Percentiles rank a stretch among this genome's conserved stretches.
These are phyloP conservation scores for Lizonia empirigonia DNA, from an alignment of 2,329 filamentous ascomycete species.

Conservation along the genomic window DNA sequence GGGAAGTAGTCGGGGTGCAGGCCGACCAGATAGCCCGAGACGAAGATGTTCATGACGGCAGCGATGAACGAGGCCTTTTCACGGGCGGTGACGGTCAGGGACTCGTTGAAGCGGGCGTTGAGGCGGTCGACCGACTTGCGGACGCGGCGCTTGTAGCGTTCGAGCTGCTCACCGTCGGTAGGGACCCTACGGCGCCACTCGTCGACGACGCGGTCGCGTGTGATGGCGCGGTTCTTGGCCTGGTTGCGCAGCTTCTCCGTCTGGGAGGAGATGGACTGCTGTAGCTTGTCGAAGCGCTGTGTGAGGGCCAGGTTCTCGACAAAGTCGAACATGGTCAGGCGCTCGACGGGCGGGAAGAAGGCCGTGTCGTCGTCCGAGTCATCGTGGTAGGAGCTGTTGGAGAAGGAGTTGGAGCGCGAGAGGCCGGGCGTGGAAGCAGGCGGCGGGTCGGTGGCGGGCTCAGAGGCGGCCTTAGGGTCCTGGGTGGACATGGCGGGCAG, in stretches of 20 bases:
- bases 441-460: slow-evolving; percentile 40
- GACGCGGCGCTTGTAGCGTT: slow-evolving; percentile 89
- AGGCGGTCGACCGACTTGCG: slow-evolving; percentile 86
- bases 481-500: slow-evolving; percentile 37
- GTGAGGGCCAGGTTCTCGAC: slow-evolving; percentile 91
- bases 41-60: slow-evolving; percentile 95
- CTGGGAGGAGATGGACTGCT: slow-evolving; percentile 80
- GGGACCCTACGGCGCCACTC: slow-evolving; percentile 89
- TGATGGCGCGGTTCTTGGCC: slow-evolving; percentile 76
- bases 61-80: slow-evolving; percentile 97
- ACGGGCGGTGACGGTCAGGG: slow-evolving; percentile 81
- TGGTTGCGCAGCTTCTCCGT: slow-evolving; percentile 85
- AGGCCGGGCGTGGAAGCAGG: slow-evolving; percentile 61
- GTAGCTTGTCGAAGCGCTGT: slow-evolving; percentile 88
- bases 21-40: slow-evolving; percentile 92
- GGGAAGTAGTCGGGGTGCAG: slow-evolving; percentile 86
- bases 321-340: slow-evolving; percentile 88
- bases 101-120: slow-evolving; percentile 84
- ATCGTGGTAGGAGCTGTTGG: slow-evolving; percentile 84
- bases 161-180: slow-evolving; percentile 87
- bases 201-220: slow-evolving; percentile 88
- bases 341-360: slow-evolving; percentile 81
- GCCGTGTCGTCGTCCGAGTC: slow-evolving; percentile 76
- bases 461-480: slow-evolving; percentile 34
- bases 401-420: slow-evolving; percentile 80